phyloP scores from a whole-genome alignment of 768 basidiomycete genomes.

The Auricularia heimuer region DNA sequence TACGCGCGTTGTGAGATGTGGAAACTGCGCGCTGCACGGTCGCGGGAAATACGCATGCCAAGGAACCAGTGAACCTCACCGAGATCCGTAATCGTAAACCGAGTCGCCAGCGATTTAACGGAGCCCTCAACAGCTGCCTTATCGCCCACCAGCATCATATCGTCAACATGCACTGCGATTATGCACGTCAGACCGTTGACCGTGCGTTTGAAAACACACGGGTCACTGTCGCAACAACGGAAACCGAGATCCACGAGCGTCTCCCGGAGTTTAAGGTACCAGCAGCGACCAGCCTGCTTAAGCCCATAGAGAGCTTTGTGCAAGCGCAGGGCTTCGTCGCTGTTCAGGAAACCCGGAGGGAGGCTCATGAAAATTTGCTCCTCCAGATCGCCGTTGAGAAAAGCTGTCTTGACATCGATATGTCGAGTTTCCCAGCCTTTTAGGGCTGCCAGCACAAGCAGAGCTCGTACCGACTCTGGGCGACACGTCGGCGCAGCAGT shows the following conservation, averaged over 20 bases:
- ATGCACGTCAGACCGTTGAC: too few species aligned
- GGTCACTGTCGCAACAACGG: background rate
- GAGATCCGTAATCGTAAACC: background rate
- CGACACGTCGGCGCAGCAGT: background rate
- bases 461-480: background rate
- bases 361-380: slow-evolving; percentile 4
- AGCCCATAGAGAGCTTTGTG: background rate
- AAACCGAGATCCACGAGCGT: too few species aligned
- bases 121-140: too few species aligned
- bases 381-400: slow-evolving; percentile 1
- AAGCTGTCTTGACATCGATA: slow-evolving; percentile 8
- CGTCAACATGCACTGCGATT: too few species aligned
- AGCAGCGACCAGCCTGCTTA: background rate
- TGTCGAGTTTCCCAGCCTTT: background rate
- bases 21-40: background rate
- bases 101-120: too few species aligned
- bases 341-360: background rate
- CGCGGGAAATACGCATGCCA: slow-evolving; percentile 1
- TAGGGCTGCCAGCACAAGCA: background rate
- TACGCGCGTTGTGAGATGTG: slow-evolving; percentile 1
- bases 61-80: slow-evolving; percentile 2
- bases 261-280: background rate
- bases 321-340: background rate
- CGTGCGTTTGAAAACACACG: too few species aligned
- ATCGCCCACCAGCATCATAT: too few species aligned